Base-by-base conservation (phyloP, 1,284 basidiomycete species). In the Cystobasidium sp. region DNA sequence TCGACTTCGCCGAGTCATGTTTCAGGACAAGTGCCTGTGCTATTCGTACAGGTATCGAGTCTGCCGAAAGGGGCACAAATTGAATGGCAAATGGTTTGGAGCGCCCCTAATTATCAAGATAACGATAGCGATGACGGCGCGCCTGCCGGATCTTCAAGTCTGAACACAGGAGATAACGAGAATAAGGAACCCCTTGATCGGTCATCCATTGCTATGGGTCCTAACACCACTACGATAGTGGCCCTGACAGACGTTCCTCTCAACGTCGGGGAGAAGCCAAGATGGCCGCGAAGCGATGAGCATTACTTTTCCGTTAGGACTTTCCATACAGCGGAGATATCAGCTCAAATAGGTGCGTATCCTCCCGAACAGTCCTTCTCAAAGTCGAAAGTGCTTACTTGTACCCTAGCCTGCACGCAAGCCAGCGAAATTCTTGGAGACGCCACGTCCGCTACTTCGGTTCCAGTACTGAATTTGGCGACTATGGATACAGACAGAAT, bases 11-110 rank as follows among this genome's bases (percentile, higher is more conserved):
- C 8, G 53, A 9, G 47, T 14, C 14, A 24, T 41, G 1, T 22
- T 49, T 16, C 10, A 6, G 9, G n/a, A 3, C 12, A 55, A 22
- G 46, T 79, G 1, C 89, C 91, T 3, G 86, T 88, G 0, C 80
- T 94, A 8, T 90, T 91, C 78, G 82, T 90, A 0, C 86, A 86
- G 9, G 88, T 93, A 0, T 86, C 87, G 56, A 86, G 87, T 61
- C 84, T 97, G 12, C 94, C 94, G 0, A 91, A 90, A 78, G 87
- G 85, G 64, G 93, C 93, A 1, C 77, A 83, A 53, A 81, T 86
- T 16, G 86, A 86, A 78, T 85, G 83, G 79, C 85, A 86, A 78
- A 80, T 84, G 18, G 82, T 83, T n/a, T 73, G 70, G 70, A n/a
- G 16, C 18, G 62, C 53, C 12, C 62, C 37, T 59, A 22, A n/a